Evolutionary conservation across 1,139 yeast genomes (phyloP).

Genomic region (Yamadazyma membranifaciens): DNA sequence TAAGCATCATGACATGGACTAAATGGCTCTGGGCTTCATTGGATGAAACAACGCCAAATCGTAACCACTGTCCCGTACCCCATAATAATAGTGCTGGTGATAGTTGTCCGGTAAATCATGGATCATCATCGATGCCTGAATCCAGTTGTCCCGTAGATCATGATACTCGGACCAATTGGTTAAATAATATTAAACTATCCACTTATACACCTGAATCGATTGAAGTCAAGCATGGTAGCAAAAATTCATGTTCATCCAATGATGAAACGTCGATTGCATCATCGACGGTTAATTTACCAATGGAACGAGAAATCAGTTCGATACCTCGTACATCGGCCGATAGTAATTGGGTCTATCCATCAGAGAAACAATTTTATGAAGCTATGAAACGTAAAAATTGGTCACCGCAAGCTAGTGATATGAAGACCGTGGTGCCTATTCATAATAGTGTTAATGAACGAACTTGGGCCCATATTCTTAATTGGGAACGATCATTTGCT

Average conservation of each 20-base stretch:
- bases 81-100: neutral
- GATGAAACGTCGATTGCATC: constrained; percentile 10
- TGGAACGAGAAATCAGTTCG: constrained; percentile 73
- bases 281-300: constrained; percentile 38
- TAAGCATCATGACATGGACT: constrained; percentile 4
- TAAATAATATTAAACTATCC: constrained; percentile 35
- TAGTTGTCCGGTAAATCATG: constrained; percentile 4
- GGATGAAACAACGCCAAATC: neutral
- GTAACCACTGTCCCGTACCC: constrained; percentile 3
- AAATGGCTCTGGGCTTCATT: constrained; percentile 8
- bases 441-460: constrained; percentile 93
- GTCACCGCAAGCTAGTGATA: constrained; percentile 78
- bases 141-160: constrained; percentile 67
- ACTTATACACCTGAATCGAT: constrained; percentile 36
- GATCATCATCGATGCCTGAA: neutral
- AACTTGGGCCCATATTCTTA: constrained; percentile 81
- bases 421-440: constrained; percentile 89
- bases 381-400: constrained; percentile 92
- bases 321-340: constrained; percentile 74
- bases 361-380: constrained; percentile 90
- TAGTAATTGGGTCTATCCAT: constrained; percentile 89
- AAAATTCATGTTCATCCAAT: constrained; percentile 42
- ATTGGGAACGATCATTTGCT: constrained; percentile 74
- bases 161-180: constrained; percentile 57
- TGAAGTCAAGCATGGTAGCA: constrained; percentile 37